Percentiles rank a stretch among this genome's conserved stretches.
Evolutionary conservation across 208 protist species (phyloP).

Genomic region (Phytomonas francai): DNA sequence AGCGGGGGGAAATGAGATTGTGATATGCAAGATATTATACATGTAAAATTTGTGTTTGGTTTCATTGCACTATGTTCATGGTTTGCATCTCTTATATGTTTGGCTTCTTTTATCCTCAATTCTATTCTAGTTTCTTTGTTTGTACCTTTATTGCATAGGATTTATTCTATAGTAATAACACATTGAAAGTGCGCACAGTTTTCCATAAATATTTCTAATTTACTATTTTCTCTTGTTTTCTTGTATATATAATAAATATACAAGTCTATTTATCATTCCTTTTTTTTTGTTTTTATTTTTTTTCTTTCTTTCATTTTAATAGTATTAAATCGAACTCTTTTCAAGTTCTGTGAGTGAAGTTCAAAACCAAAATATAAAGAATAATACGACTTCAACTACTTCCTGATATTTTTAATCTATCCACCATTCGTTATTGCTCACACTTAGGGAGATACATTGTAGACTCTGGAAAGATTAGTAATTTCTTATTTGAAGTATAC

Average conservation of each 20-base stretch:
- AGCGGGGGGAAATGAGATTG: background rate
- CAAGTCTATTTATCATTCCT: background rate
- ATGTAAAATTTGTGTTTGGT: too few species aligned
- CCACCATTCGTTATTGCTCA: slow-evolving; percentile 2
- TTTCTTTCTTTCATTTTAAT: background rate
- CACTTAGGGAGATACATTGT: too few species aligned
- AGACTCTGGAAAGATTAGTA: too few species aligned
- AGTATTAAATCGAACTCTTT: background rate
- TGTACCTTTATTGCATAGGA: slow-evolving; percentile 2
- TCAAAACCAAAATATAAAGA: background rate
- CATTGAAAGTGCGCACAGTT: background rate
- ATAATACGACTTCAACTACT: slow-evolving; percentile 1
- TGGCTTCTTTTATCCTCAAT: background rate
- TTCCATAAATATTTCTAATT: background rate
- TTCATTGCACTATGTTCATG: background rate
- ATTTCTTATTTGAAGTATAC: background rate
- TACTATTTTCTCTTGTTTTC: background rate
- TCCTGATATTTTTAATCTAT: slow-evolving; percentile 5
- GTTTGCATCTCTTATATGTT: slow-evolving; percentile 1
- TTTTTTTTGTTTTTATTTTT: background rate
- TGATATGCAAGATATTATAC: background rate
- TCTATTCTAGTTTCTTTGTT: background rate
- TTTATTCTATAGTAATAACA: background rate
- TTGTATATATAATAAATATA: background rate
- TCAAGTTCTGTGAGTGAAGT: background rate